These are phyloP conservation scores for Naganishia vaughanmartiniae DNA, from an alignment of 768 basidiomycete genomes.

Conservation along the genomic window DNA sequence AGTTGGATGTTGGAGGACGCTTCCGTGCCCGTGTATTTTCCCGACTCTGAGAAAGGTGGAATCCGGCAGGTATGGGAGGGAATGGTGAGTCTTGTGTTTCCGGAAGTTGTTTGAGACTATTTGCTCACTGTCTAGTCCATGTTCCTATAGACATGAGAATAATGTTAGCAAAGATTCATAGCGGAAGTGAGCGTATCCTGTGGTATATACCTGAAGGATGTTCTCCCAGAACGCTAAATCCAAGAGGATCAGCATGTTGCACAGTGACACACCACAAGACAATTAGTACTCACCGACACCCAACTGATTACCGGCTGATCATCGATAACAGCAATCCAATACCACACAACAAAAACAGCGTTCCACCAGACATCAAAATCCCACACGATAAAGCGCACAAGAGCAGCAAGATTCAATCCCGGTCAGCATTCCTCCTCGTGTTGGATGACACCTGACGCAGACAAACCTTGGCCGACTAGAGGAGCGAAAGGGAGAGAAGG, in stretches of 20 bases:
- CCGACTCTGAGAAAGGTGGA: constrained; percentile 28
- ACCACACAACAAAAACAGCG: background rate
- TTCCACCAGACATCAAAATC: background rate
- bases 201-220: constrained; percentile 69
- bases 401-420: background rate
- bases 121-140: constrained; percentile 42
- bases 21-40: constrained; percentile 66
- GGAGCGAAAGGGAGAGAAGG: background rate
- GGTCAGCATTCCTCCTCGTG: background rate
- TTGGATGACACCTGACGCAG: background rate
- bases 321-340: no score
- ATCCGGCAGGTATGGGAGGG: background rate
- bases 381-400: background rate
- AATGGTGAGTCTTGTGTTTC: background rate
- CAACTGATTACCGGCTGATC: constrained; percentile 43
- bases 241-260: background rate
- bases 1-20: constrained; percentile 58
- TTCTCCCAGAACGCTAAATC: constrained; percentile 72
- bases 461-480: constrained; percentile 39
- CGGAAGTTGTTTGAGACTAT: no score
- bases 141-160: constrained; percentile 37
- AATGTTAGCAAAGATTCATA: background rate
- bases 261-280: background rate
- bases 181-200: constrained; percentile 50
- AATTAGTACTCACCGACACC: constrained; percentile 25